Evolutionary conservation across 345 rosid genomes (phyloP).

Genomic region (Syzygium aromaticum): DNA sequence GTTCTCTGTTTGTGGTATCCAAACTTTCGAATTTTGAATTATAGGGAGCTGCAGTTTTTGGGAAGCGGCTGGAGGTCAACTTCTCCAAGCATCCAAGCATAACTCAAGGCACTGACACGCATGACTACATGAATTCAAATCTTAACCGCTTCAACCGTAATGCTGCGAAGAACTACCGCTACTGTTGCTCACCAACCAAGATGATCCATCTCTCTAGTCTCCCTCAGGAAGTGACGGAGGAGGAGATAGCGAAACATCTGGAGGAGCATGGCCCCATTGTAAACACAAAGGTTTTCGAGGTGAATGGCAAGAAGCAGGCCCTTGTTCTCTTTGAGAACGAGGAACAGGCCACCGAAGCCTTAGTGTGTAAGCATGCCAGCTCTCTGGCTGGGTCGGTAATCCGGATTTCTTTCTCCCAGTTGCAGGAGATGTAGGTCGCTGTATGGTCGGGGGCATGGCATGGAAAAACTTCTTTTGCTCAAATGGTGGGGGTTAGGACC

Average conservation of each 20-base stretch:
- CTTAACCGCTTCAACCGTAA: slow-evolving; percentile 95
- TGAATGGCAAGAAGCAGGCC: slow-evolving; percentile 94
- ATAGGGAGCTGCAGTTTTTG: slow-evolving; percentile 89
- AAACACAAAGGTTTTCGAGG: slow-evolving; percentile 77
- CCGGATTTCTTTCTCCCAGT: slow-evolving; percentile 96
- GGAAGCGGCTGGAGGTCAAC: slow-evolving; percentile 88
- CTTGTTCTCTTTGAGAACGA: slow-evolving; percentile 71
- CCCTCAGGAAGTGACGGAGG: slow-evolving; percentile 80
- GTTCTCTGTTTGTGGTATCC: not conserved
- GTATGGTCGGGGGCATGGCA: not conserved
- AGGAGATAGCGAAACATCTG: slow-evolving; percentile 62
- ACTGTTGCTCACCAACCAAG: slow-evolving; percentile 98
- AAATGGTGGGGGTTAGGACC: not conserved
- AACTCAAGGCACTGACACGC: slow-evolving; percentile 87
- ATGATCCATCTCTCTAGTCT: slow-evolving; percentile 90
- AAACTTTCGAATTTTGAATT: not conserved
- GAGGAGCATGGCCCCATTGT: slow-evolving; percentile 68
- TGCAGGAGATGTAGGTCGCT: slow-evolving; percentile 49
- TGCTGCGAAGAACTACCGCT: slow-evolving; percentile 92
- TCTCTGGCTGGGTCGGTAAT: slow-evolving; percentile 70
- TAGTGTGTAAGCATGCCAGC: slow-evolving; percentile 87
- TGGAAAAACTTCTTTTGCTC: not conserved
- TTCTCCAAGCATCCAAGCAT: slow-evolving; percentile 85
- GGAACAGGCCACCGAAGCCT: slow-evolving; percentile 91
- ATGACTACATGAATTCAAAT: slow-evolving; percentile 67